Conservation (phyloP, 495 filamentous ascomycete species). For the Penicillium canescens region DNA sequence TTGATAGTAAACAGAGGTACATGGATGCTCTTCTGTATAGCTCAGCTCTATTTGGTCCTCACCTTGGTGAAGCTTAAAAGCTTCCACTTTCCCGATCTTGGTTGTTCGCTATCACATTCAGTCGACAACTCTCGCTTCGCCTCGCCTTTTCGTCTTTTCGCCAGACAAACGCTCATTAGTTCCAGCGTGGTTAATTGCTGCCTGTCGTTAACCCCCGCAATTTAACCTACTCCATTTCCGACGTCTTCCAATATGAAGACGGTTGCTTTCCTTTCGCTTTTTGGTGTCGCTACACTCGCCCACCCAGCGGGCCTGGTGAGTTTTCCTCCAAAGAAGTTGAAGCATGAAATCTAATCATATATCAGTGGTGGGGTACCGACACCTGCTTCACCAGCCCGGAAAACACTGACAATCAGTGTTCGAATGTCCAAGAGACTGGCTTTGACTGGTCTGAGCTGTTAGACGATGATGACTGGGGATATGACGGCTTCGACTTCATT, state of each 20-base stretch:
- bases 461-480: slow-evolving; percentile 59
- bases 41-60: no score
- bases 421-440: slow-evolving; percentile 60
- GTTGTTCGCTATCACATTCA: neutral
- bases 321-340: neutral
- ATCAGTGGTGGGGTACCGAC: slow-evolving; percentile 57
- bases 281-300: slow-evolving; percentile 25
- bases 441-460: slow-evolving; percentile 69
- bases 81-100: neutral
- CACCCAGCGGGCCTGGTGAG: slow-evolving; percentile 35
- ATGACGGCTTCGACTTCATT: slow-evolving; percentile 68
- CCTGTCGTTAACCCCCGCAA: slow-evolving; percentile 20
- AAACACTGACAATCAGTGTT: slow-evolving; percentile 80
- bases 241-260: slow-evolving; percentile 23
- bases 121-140: slow-evolving; percentile 13
- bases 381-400: slow-evolving; percentile 64
- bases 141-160: slow-evolving; percentile 4
- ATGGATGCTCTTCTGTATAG: neutral
- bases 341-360: neutral
- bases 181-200: slow-evolving; percentile 7
- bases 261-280: slow-evolving; percentile 25
- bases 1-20: neutral
- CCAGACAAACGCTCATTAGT: neutral
- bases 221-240: neutral
- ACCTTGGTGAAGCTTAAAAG: neutral